phyloP scores from a whole-genome alignment of 176 grass and related monocot genomes.

The Dactylis glomerata region DNA sequence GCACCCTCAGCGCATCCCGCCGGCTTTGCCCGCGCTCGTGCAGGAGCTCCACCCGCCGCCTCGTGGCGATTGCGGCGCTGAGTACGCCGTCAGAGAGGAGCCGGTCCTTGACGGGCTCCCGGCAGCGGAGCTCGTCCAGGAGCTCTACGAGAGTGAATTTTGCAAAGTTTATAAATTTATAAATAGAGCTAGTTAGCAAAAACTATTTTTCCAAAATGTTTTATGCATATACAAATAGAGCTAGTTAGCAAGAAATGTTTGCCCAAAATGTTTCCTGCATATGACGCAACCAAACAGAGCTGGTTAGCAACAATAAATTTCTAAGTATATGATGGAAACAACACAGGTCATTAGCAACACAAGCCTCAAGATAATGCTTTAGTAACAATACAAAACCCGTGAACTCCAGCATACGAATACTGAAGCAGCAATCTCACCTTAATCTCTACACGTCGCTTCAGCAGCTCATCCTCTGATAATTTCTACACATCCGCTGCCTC shows the following conservation, averaged over 20 bases:
- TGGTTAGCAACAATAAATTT: too few relatives aligned
- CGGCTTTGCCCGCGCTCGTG: too few relatives aligned
- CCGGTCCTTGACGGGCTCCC: too few relatives aligned
- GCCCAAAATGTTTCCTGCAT: too few relatives aligned
- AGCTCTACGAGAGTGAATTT: too few relatives aligned
- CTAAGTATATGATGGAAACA: too few relatives aligned
- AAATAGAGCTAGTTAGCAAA: background rate
- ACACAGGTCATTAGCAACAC: background rate
- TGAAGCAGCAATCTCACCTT: conserved; percentile 50
- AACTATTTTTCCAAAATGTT: background rate
- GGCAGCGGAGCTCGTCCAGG: too few relatives aligned
- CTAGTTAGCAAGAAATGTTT: too few relatives aligned
- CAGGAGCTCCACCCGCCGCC: too few relatives aligned
- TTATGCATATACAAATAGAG: background rate
- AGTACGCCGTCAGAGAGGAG: too few relatives aligned
- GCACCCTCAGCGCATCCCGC: too few relatives aligned
- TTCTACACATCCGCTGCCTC: conserved; percentile 52
- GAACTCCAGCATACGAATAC: background rate
- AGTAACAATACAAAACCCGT: background rate
- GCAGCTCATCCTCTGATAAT: conserved; percentile 61
- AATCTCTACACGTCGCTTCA: conserved; percentile 60
- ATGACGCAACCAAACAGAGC: background rate
- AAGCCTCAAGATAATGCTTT: background rate
- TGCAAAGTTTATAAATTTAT: background rate
- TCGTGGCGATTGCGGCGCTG: too few relatives aligned